Evolutionary conservation across 305 asterid genomes (phyloP).

Genomic region (Fraxinus paxiana): DNA sequence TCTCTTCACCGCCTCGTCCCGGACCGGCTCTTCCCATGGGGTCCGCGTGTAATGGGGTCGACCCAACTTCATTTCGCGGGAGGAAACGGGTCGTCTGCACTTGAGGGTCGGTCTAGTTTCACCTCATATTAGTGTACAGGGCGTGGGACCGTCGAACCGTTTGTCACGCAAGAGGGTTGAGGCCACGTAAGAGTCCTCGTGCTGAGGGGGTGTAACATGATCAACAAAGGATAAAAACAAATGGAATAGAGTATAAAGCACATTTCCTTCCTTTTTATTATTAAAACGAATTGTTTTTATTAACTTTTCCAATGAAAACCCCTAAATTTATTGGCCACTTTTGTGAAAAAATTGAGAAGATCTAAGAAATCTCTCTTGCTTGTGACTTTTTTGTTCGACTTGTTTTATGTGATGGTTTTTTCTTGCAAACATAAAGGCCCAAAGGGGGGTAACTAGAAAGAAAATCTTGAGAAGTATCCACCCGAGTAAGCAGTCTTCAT

Average conservation of each 20-base stretch:
- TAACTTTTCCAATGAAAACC: neutral
- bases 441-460: slow-evolving; percentile 22
- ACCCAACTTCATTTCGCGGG: too few species aligned
- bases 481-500: slow-evolving; percentile 55
- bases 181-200: too few species aligned
- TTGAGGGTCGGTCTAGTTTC: too few species aligned
- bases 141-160: too few species aligned
- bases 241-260: neutral
- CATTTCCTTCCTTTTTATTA: neutral
- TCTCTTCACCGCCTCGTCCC: too few species aligned
- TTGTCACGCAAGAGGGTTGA: too few species aligned
- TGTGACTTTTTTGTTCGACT: slow-evolving; percentile 36
- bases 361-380: slow-evolving; percentile 53
- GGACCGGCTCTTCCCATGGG: too few species aligned
- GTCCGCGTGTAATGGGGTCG: too few species aligned
- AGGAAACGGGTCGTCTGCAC: too few species aligned
- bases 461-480: slow-evolving; percentile 30
- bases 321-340: slow-evolving; percentile 34
- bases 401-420: slow-evolving; percentile 31
- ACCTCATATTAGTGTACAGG: too few species aligned
- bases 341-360: slow-evolving; percentile 50
- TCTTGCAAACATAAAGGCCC: slow-evolving; percentile 33
- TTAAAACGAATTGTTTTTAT: neutral
- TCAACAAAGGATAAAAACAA: neutral
- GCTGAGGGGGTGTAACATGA: neutral